These are phyloP conservation scores for Apiospora saccharicola DNA, from an alignment of 2,329 filamentous ascomycete genomes.

Conservation along the genomic window DNA sequence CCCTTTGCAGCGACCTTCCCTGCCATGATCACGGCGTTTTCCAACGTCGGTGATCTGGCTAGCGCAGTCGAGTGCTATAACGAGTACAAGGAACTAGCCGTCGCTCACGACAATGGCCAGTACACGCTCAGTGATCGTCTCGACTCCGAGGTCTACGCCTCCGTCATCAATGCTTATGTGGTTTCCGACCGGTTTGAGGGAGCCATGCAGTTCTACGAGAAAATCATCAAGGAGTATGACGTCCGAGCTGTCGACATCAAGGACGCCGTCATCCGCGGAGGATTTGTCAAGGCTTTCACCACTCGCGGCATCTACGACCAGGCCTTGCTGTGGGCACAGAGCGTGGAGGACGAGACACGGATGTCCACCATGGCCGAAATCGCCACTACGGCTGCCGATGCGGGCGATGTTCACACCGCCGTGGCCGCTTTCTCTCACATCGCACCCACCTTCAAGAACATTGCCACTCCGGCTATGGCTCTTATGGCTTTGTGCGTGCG, in stretches of 20 bases:
- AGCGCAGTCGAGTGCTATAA: conserved; percentile 96
- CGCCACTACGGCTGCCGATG: conserved; percentile 81
- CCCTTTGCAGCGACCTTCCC: conserved; percentile 86
- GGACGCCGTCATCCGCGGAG: conserved; percentile 74
- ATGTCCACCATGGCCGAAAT: conserved; percentile 74
- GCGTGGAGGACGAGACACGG: conserved; percentile 66
- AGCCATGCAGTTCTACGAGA: conserved; percentile 84
- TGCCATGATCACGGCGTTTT: conserved; percentile 94
- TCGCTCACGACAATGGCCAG: conserved; percentile 80
- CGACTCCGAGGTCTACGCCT: conserved; percentile 86
- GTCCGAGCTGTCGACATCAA: conserved; percentile 69
- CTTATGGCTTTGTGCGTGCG: conserved; percentile 88
- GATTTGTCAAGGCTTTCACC: conserved; percentile 81
- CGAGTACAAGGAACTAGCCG: conserved; percentile 89
- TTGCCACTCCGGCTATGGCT: conserved; percentile 73
- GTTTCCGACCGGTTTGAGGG: conserved; percentile 81
- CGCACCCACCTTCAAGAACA: conserved; percentile 55
- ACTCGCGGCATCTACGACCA: conserved; percentile 73
- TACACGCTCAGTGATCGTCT: conserved; percentile 73
- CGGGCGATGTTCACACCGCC: conserved; percentile 73
- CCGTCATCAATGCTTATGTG: conserved; percentile 90
- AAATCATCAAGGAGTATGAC: conserved; percentile 71
- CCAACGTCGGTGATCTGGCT: conserved; percentile 78
- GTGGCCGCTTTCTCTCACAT: conserved; percentile 70
- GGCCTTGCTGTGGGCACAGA: conserved; percentile 76